Conservation (phyloP, 2,329 filamentous ascomycete species). For the Hysterium pulicare region DNA sequence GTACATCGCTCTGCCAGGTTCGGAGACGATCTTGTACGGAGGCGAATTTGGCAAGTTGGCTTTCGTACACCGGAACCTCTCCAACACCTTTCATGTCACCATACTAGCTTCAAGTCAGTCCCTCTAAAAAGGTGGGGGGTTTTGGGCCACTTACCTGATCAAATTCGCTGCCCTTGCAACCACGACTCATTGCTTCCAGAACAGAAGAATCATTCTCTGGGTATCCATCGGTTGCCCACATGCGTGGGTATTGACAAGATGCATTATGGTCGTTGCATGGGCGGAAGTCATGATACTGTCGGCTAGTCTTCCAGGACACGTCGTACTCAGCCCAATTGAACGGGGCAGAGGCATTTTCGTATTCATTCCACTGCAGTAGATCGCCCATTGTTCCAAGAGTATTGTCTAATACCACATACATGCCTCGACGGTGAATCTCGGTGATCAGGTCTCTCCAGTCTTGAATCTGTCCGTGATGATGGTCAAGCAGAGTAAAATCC, state of each 20-base stretch:
- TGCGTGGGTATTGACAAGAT: constrained; percentile 57
- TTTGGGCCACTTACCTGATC: constrained; percentile 36
- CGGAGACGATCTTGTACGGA: constrained; percentile 65
- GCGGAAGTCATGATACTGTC: constrained; percentile 58
- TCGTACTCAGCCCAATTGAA: constrained; percentile 51
- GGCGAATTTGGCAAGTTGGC: constrained; percentile 63
- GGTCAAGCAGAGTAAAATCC: constrained; percentile 62
- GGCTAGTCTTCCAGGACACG: constrained; percentile 54
- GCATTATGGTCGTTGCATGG: constrained; percentile 48
- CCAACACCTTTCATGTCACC: constrained; percentile 60
- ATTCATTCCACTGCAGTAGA: constrained; percentile 60
- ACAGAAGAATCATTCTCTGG: constrained; percentile 47
- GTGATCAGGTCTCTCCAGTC: constrained; percentile 57
- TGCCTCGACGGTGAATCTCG: constrained; percentile 59
- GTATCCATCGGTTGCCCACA: constrained; percentile 58
- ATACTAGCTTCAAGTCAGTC: constrained; percentile 40
- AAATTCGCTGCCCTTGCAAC: constrained; percentile 62
- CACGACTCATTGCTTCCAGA: constrained; percentile 24
- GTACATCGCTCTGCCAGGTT: constrained; percentile 60
- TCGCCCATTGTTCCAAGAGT: constrained; percentile 64
- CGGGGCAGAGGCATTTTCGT: constrained; percentile 55
- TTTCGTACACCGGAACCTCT: constrained; percentile 60
- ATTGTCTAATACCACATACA: constrained; percentile 66
- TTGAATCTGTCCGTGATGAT: constrained; percentile 59
- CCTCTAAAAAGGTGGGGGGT: background rate